These are phyloP conservation scores for Lichtheimia hyalospora DNA, from an alignment of 371 early-diverging fungal genomes.

Conservation along the genomic window DNA sequence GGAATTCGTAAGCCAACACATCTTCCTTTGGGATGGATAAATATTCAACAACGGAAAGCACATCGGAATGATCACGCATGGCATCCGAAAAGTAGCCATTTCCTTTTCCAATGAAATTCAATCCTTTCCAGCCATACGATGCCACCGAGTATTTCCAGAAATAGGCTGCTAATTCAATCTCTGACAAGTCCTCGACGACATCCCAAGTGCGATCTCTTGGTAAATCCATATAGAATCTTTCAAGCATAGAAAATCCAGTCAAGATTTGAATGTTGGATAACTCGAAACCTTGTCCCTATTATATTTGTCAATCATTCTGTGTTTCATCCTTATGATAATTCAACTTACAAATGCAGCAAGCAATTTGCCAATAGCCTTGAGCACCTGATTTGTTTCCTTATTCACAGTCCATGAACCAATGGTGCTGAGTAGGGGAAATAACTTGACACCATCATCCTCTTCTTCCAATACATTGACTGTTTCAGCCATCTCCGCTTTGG, in stretches of 20 bases:
- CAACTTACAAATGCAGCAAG: slow-evolving; percentile 65
- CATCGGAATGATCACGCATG: slow-evolving; percentile 70
- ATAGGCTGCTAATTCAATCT: slow-evolving; percentile 58
- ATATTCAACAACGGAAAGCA: slow-evolving; percentile 68
- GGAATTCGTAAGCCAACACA: slow-evolving; percentile 76
- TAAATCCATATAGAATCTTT: slow-evolving; percentile 56
- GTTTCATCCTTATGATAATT: not conserved
- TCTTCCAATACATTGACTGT: slow-evolving; percentile 18
- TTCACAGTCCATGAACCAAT: slow-evolving; percentile 52
- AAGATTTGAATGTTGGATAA: slow-evolving; percentile 74
- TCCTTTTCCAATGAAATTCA: slow-evolving; percentile 78
- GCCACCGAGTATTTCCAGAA: slow-evolving; percentile 68
- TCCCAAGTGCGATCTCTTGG: slow-evolving; percentile 47
- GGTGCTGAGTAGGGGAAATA: slow-evolving; percentile 35
- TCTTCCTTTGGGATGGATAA: slow-evolving; percentile 69
- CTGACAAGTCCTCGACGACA: slow-evolving; percentile 42
- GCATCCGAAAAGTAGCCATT: slow-evolving; percentile 72
- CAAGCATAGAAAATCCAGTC: slow-evolving; percentile 66
- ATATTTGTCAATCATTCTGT: not conserved
- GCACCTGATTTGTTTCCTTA: slow-evolving; percentile 63
- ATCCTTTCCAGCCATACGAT: slow-evolving; percentile 82
- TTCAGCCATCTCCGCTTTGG: not conserved
- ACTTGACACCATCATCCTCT: slow-evolving; percentile 25
- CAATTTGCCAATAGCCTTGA: slow-evolving; percentile 65
- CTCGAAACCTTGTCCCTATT: slow-evolving; percentile 78